Base-by-base conservation (phyloP, 345 rosid species). In the Camelina hispida region DNA sequence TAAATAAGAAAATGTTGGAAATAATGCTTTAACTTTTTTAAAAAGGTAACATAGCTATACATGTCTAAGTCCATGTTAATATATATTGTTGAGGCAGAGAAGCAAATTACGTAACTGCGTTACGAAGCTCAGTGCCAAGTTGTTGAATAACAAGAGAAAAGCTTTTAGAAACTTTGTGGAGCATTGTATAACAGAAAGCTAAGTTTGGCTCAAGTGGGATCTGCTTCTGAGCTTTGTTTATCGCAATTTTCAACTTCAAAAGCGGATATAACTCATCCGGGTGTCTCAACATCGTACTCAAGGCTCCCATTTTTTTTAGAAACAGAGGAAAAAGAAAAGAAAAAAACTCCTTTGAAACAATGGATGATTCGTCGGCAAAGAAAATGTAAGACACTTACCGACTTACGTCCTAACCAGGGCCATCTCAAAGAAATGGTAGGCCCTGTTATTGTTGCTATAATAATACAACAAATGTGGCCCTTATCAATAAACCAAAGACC, bases 131-230 rank as follows among this genome's bases (percentile, higher is more conserved):
- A 57, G 86, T 11, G 30, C 73, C 83, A 6, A 93, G 96, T 89
- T 93, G 97, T 52, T 91, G 98, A 79, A 91, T 88, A 53, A 91
- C 94, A 65, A 91, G 84, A 65, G 72, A 86, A 71, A 93, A 93
- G 83, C 91, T 89, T 13, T 90, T 87, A 78, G 97, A 91, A 38
- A 93, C 94, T 70, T 88, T 91, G 46, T 80, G 91, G 51, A 93
- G 97, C 87, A 88, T 82, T 1, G 93, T 59, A 73, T 88, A 93
- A 69, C 94, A 93, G 76, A 89, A 86, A 20, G 71, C 93, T 87
- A 91, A 89, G 79, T 88, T 85, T 65, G 91, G 91, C 62, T 88
- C 83, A n/a, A 67, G 73, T 5, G 96, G 98, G 84, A 89, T 91
- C 85, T 89, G 94, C 69, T 88, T 91, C 85, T 80, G 85, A 10